phyloP scores from a whole-genome alignment of 805 yeast species.

The Huiozyma naganishii region DNA sequence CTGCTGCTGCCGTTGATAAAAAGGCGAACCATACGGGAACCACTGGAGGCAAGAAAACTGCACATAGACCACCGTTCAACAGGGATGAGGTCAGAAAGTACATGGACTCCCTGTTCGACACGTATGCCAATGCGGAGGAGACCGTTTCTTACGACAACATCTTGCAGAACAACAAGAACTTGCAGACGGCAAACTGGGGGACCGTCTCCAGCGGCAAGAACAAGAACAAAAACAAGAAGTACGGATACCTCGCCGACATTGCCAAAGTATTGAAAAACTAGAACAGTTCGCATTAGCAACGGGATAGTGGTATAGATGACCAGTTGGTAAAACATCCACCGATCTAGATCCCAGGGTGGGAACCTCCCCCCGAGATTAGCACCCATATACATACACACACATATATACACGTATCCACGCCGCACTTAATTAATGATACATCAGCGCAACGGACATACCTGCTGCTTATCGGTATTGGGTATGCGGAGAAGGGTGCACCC shows the following conservation, averaged over 20 bases:
- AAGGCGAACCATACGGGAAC: conserved; percentile 1
- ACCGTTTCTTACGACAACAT: conserved; percentile 6
- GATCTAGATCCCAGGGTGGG: too few relatives aligned
- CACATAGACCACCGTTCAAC: conserved; percentile 15
- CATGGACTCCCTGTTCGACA: conserved; percentile 12
- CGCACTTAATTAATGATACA: not conserved
- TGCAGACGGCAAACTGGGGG: conserved; percentile 19
- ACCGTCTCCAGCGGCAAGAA: conserved; percentile 18
- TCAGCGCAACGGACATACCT: not conserved
- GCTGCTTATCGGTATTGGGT: too few relatives aligned
- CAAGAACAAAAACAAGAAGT: conserved; percentile 24
- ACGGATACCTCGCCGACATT: conserved; percentile 19
- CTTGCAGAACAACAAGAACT: conserved; percentile 1
- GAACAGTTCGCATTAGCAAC: too few relatives aligned
- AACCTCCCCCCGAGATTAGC: too few relatives aligned
- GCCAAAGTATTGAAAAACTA: conserved; percentile 16
- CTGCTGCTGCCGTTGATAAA: not conserved
- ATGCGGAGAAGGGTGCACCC: too few relatives aligned
- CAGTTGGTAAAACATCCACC: too few relatives aligned
- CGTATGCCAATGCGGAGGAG: conserved; percentile 4
- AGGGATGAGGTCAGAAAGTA: conserved; percentile 17
- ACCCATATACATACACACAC: not conserved
- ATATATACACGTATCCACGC: not conserved
- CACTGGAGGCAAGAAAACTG: conserved; percentile 1
- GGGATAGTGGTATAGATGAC: too few relatives aligned